A percentile compares a stretch with the other conserved stretches of the same genome.
Conservation (phyloP, 2,329 filamentous ascomycete species). For the Colletotrichum acutatum region DNA sequence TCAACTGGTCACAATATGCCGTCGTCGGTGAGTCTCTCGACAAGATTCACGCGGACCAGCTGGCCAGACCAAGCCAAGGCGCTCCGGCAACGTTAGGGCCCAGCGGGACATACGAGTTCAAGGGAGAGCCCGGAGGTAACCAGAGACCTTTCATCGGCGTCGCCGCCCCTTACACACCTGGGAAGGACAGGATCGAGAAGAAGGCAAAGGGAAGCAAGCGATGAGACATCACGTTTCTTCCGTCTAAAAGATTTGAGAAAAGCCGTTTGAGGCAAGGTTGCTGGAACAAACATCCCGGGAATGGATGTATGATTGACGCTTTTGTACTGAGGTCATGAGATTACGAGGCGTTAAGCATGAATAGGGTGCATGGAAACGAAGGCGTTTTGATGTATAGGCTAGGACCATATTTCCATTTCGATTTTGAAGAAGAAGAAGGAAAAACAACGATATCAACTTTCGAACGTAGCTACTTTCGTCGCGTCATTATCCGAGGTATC, state of each 20-base stretch:
- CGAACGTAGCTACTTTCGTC: slow-evolving; percentile 24
- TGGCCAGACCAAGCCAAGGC: slow-evolving; percentile 69
- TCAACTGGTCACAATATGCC: slow-evolving; percentile 96
- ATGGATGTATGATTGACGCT: slow-evolving; percentile 7
- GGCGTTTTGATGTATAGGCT: slow-evolving; percentile 9
- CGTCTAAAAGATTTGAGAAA: neutral
- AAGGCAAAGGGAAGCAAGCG: slow-evolving; percentile 47
- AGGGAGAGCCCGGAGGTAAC: slow-evolving; percentile 49
- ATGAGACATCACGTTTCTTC: slow-evolving; percentile 28
- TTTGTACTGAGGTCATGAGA: slow-evolving; percentile 16
- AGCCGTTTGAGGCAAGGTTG: neutral
- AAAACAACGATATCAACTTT: neutral
- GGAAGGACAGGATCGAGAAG: slow-evolving; percentile 59
- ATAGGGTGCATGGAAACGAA: neutral
- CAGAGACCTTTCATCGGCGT: slow-evolving; percentile 61
- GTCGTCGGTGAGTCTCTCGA: slow-evolving; percentile 88
- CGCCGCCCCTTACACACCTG: slow-evolving; percentile 67
- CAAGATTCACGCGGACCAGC: slow-evolving; percentile 84
- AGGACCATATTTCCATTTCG: neutral
- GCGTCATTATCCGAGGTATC: slow-evolving; percentile 35
- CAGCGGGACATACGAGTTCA: slow-evolving; percentile 63
- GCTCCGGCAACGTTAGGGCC: slow-evolving; percentile 56
- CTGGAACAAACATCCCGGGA: neutral
- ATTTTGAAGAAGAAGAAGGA: neutral
- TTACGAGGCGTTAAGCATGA: slow-evolving; percentile 17